Conservation (phyloP, 495 filamentous ascomycete genomes). For the Tuber calosporum region DNA sequence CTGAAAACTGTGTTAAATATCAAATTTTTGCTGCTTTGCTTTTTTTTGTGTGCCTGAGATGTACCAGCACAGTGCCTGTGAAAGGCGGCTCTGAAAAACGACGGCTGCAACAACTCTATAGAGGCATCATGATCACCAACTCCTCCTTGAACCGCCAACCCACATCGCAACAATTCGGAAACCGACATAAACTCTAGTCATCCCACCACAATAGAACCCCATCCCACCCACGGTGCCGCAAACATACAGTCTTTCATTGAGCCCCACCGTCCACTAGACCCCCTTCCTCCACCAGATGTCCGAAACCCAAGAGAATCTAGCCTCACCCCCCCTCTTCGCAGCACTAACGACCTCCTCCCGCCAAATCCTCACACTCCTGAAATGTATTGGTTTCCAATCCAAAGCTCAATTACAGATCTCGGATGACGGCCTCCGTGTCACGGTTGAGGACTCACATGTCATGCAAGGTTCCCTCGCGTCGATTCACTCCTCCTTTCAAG, state of each 20-base stretch:
- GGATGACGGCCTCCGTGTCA: constrained; percentile 73
- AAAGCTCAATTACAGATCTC: constrained; percentile 80
- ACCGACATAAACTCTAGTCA: constrained; percentile 17
- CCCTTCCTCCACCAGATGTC: neutral
- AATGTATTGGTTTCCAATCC: constrained; percentile 72
- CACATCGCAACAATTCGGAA: constrained; percentile 6
- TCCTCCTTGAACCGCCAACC: constrained; percentile 33
- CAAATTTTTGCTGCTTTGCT: neutral
- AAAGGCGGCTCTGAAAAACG: neutral
- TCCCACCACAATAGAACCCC: constrained; percentile 2
- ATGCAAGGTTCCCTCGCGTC: constrained; percentile 62
- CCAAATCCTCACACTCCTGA: constrained; percentile 81
- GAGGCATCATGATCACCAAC: constrained; percentile 5
- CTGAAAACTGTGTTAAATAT: neutral
- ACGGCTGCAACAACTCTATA: neutral
- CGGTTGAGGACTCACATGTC: constrained; percentile 71
- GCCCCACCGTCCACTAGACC: neutral
- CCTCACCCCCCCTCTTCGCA: constrained; percentile 58
- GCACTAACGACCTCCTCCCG: constrained; percentile 80
- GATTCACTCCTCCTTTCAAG: constrained; percentile 13
- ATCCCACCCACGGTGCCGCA: neutral
- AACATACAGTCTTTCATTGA: neutral
- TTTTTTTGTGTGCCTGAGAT: neutral
- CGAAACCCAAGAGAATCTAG: constrained; percentile 20
- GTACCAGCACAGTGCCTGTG: no score